Evolutionary conservation across 371 early-diverging fungal species (phyloP).

Genomic region (Apophysomyces elegans): DNA sequence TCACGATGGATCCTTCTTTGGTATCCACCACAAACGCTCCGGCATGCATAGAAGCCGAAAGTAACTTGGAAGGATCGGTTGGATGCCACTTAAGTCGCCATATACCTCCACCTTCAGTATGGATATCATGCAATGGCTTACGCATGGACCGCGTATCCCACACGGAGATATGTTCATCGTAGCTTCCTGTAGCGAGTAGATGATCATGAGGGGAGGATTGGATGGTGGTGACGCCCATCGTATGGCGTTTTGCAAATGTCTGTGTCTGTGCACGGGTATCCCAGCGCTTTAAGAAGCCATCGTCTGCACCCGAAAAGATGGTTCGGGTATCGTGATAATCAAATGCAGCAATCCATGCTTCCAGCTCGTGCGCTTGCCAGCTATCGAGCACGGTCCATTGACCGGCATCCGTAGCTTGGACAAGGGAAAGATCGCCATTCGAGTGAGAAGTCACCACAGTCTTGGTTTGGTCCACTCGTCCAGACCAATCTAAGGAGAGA

Average conservation of each 20-base stretch:
- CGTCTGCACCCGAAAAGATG: conserved; percentile 83
- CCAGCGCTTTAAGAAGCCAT: conserved; percentile 85
- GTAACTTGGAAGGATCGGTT: conserved; percentile 53
- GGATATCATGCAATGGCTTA: conserved; percentile 66
- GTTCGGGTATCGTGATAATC: conserved; percentile 74
- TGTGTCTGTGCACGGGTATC: conserved; percentile 65
- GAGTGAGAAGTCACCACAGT: conserved; percentile 68
- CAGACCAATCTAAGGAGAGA: conserved; percentile 92
- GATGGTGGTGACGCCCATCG: conserved; percentile 86
- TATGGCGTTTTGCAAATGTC: conserved; percentile 47
- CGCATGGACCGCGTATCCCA: conserved; percentile 91
- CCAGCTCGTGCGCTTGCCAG: conserved; percentile 87
- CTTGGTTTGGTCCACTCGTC: conserved; percentile 49
- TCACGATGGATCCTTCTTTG: conserved; percentile 12
- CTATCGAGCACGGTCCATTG: conserved; percentile 41
- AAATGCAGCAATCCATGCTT: conserved; percentile 92
- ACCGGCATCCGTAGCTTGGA: conserved; percentile 39
- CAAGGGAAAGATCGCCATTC: conserved; percentile 63
- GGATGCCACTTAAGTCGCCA: conserved; percentile 97
- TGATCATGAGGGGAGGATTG: conserved; percentile 82
- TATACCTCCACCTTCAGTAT: conserved; percentile 83
- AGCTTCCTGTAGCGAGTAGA: conserved; percentile 83
- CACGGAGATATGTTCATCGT: conserved; percentile 83
- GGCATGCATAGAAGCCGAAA: conserved; percentile 90
- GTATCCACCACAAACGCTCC: conserved; percentile 52